These are phyloP conservation scores for Xerocomellus dryophilus DNA, from an alignment of 768 basidiomycete species.

Conservation along the genomic window DNA sequence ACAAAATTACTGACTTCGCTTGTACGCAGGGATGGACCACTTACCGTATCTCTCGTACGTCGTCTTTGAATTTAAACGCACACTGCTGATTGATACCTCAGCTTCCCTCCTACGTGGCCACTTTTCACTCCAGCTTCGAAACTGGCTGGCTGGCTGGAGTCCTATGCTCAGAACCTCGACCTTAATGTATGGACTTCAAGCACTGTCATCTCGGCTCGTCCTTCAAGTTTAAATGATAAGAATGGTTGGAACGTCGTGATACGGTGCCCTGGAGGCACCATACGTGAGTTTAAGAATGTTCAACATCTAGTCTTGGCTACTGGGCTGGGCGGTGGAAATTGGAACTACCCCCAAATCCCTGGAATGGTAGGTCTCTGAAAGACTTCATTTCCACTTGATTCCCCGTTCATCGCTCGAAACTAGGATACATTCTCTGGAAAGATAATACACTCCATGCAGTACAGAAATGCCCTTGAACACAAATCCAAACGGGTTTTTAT, in stretches of 20 bases:
- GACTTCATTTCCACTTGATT: neutral
- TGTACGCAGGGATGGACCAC: constrained; percentile 1
- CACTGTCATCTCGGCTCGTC: constrained; percentile 30
- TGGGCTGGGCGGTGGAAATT: constrained; percentile 41
- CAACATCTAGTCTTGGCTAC: constrained; percentile 54
- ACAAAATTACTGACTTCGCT: neutral
- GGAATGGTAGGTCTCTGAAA: constrained; percentile 32
- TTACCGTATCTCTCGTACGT: constrained; percentile 47
- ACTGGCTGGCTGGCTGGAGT: constrained; percentile 61
- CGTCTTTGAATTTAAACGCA: neutral
- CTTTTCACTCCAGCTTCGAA: constrained; percentile 44
- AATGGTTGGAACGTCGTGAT: constrained; percentile 44
- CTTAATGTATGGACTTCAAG: constrained; percentile 59
- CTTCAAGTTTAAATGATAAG: constrained; percentile 30
- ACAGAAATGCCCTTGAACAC: constrained; percentile 1
- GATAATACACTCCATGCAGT: constrained; percentile 5
- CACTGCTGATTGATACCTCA: constrained; percentile 12
- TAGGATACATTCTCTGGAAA: constrained; percentile 3
- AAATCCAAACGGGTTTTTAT: constrained; percentile 3
- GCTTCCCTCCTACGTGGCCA: constrained; percentile 55
- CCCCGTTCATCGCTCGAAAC: neutral
- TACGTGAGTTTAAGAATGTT: constrained; percentile 33
- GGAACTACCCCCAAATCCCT: constrained; percentile 43
- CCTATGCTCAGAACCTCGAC: constrained; percentile 54
- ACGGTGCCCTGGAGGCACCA: constrained; percentile 25